A percentile compares a stretch with the other conserved stretches of the same genome.
Conservation (phyloP, 768 basidiomycete genomes). For the Hirschioporus abietinus region DNA sequence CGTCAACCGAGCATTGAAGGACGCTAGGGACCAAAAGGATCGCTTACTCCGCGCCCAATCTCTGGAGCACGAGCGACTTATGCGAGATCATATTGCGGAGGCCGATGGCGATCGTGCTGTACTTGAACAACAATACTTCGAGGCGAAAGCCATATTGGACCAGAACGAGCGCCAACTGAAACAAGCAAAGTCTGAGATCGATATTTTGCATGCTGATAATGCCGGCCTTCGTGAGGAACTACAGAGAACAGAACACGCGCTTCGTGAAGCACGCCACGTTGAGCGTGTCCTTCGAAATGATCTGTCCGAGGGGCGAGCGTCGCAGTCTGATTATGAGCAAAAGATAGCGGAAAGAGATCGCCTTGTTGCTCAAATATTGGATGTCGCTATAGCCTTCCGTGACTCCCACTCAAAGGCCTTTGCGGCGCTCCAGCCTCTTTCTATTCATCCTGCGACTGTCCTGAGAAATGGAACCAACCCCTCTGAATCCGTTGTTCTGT, state of each 20-base stretch:
- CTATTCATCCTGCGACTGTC: constrained; percentile 35
- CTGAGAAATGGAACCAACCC: constrained; percentile 44
- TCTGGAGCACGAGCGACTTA: constrained; percentile 51
- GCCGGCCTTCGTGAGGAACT: constrained; percentile 69
- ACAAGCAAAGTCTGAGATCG: constrained; percentile 53
- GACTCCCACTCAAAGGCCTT: constrained; percentile 72
- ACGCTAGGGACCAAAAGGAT: constrained; percentile 76
- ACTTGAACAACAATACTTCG: constrained; percentile 80
- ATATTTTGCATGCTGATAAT: constrained; percentile 64
- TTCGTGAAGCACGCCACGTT: constrained; percentile 58
- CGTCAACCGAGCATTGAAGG: constrained; percentile 59
- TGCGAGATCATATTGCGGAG: constrained; percentile 88
- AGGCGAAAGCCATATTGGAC: constrained; percentile 60
- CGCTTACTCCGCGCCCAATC: constrained; percentile 67
- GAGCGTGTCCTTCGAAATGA: constrained; percentile 73
- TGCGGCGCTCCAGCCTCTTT: constrained; percentile 53
- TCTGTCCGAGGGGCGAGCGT: constrained; percentile 60
- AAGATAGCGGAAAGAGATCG: constrained; percentile 59
- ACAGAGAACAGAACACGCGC: constrained; percentile 62
- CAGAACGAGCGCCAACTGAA: constrained; percentile 57
- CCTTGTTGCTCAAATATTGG: constrained; percentile 75
- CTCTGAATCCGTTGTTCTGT: constrained; percentile 27
- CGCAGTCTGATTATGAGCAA: constrained; percentile 63
- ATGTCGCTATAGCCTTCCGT: constrained; percentile 74
- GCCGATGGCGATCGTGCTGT: constrained; percentile 93